Base-by-base conservation (phyloP, 129 eudicot species). In the Chrysanthemum lavandulifolium region DNA sequence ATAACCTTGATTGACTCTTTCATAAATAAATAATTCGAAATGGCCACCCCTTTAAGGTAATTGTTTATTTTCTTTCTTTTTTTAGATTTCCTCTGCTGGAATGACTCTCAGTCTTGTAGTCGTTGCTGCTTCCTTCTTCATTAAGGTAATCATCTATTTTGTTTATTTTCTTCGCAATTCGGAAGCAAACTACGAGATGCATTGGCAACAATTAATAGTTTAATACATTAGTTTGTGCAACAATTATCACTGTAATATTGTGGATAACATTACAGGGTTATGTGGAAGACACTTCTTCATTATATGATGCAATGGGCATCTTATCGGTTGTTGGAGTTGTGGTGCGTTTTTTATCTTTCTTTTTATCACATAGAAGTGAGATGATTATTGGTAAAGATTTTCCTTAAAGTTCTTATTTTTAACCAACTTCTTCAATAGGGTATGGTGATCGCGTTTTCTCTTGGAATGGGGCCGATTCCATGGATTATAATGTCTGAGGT, bases 401-500 rank as follows among this genome's bases (percentile, higher is more conserved):
- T 49, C 14, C 23, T 4, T 3, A 10, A 25, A 61, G 50, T 47
- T 80, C 53, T 69, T 73, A 60, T 68, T 18, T 78, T 65, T 50
- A 61, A 63, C 59, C 58, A 21, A 73, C 36, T 40, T 77, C 67
- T 66, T 64, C 31, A 65, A 56, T 68, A 93, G 98, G 84, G 86
- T 45, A 93, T 93, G 98, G 82, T 92, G 13, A 79, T 89, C 60
- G 78, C 73, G 19, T 89, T 89, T 74, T 92, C 98, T 33, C 95
- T 92, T 68, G 98, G 98, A 78, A 85, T 92, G 91, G 98, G 98
- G 67, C 92, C 98, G 19, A 89, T 92, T 75, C 98, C 98, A n/a
- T 92, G 98, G 98, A 47, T 92, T 59, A 92, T 92, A 70, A 92
- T 92, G 98, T 92, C 98, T 3, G 98, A 94, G 98, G 98, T 80